Evolutionary conservation across 176 grass and related monocot genomes (phyloP).

Genomic region (Calamus simplicifolius): DNA sequence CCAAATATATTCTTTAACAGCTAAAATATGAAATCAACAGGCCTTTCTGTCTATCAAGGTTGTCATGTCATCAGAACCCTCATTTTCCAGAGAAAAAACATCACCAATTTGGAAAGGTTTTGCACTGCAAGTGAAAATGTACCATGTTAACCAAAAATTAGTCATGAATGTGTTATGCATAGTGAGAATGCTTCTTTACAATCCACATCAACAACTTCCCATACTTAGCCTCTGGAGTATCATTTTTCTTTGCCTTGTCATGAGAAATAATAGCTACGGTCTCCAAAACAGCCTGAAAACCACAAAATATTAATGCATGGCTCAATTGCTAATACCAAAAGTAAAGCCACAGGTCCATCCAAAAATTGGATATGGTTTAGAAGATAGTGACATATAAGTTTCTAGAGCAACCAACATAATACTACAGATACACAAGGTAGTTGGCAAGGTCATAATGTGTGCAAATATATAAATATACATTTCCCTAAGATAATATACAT

Average conservation of each 20-base stretch:
- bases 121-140: constrained; percentile 32
- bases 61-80: constrained; percentile 82
- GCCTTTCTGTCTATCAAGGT: constrained; percentile 97
- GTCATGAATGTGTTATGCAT: no score
- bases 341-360: no score
- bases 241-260: constrained; percentile 94
- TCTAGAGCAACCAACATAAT: no score
- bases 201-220: constrained; percentile 14
- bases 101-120: constrained; percentile 98
- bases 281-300: constrained; percentile 86
- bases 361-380: no score
- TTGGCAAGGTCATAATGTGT: no score
- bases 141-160: no score
- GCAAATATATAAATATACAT: no score
- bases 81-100: constrained; percentile 80
- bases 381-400: no score
- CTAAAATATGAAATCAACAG: not conserved
- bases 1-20: no score
- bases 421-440: no score
- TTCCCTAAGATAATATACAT: no score
- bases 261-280: constrained; percentile 93
- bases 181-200: constrained; percentile 9
- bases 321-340: no score
- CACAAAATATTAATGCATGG: constrained; percentile 10
- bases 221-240: constrained; percentile 70